These are phyloP conservation scores for Neurospora crassa DNA, from an alignment of 2,329 filamentous ascomycete species.

Conservation along the genomic window DNA sequence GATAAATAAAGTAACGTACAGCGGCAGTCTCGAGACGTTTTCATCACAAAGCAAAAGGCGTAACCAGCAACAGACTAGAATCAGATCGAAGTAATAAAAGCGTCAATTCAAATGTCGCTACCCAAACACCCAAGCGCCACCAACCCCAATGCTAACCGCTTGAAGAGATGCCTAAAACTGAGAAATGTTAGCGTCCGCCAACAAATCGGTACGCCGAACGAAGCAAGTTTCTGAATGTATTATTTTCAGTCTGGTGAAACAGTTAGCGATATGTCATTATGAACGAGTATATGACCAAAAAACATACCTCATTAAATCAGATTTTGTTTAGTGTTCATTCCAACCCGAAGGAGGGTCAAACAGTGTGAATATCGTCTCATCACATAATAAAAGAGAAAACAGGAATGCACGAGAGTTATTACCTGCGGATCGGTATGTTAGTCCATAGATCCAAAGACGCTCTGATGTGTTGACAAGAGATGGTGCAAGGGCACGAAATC, in stretches of 20 bases:
- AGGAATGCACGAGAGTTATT: slow-evolving; percentile 12
- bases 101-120: not conserved
- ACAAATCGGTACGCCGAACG: not conserved
- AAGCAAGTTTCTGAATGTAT: slow-evolving; percentile 1
- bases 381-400: slow-evolving; percentile 24
- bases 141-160: not conserved
- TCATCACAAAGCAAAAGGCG: not conserved
- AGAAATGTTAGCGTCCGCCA: not conserved
- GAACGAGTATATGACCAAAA: not conserved
- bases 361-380: slow-evolving; percentile 53
- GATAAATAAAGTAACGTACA: slow-evolving; percentile 15
- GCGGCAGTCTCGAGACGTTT: not conserved
- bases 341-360: slow-evolving; percentile 39
- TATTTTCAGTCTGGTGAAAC: slow-evolving; percentile 16
- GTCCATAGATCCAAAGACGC: slow-evolving; percentile 10
- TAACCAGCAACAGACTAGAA: not conserved
- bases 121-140: not conserved
- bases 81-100: not conserved
- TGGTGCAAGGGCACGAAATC: slow-evolving; percentile 29
- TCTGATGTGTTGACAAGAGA: slow-evolving; percentile 20
- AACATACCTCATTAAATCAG: slow-evolving; percentile 41
- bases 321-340: slow-evolving; percentile 47
- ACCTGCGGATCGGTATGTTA: slow-evolving; percentile 21
- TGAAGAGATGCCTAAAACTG: not conserved
- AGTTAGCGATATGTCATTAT: slow-evolving; percentile 8